Conservation (phyloP, 176 grass and related monocot genomes). For the Cenchrus americanus region DNA sequence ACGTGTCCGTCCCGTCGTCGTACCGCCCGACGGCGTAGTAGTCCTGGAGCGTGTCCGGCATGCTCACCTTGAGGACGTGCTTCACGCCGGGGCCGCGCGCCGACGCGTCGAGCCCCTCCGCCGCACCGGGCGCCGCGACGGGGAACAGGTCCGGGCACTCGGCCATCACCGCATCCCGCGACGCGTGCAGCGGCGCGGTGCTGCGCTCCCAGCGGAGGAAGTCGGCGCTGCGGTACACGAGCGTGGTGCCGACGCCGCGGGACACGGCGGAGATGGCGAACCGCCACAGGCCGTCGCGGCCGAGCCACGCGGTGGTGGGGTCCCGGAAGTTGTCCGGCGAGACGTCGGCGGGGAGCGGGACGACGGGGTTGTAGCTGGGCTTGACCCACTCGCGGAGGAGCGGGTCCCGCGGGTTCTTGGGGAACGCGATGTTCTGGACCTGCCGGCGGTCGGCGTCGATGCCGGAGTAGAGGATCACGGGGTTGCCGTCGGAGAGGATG, state of each 20-base stretch:
- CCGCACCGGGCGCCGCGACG: conserved; percentile 40
- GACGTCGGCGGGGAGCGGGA: conserved; percentile 17
- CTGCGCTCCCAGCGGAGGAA: conserved; percentile 64
- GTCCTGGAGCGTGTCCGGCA: conserved; percentile 39
- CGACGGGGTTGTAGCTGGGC: background rate
- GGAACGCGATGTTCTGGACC: conserved; percentile 65
- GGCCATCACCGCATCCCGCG: conserved; percentile 41
- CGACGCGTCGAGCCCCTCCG: conserved; percentile 56
- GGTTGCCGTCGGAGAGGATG: conserved; percentile 29
- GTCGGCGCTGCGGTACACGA: conserved; percentile 62
- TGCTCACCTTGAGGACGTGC: conserved; percentile 24
- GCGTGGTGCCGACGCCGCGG: conserved; percentile 35
- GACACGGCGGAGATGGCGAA: conserved; percentile 51
- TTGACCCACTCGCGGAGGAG: conserved; percentile 40
- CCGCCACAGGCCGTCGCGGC: conserved; percentile 65
- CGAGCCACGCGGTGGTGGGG: conserved; percentile 72
- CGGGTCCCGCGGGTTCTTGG: conserved; percentile 42
- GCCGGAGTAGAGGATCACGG: conserved; percentile 61
- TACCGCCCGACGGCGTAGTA: conserved; percentile 62
- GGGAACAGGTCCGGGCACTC: conserved; percentile 91
- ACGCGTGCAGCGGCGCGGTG: conserved; percentile 45
- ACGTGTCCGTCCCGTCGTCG: conserved; percentile 44
- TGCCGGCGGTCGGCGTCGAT: conserved; percentile 19
- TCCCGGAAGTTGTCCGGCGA: conserved; percentile 53
- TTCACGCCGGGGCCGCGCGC: conserved; percentile 23